Evolutionary conservation across 768 basidiomycete genomes (phyloP), one percentile per base, ranked within the genome.

Genomic region (Guyanaporus albipodus): DNA sequence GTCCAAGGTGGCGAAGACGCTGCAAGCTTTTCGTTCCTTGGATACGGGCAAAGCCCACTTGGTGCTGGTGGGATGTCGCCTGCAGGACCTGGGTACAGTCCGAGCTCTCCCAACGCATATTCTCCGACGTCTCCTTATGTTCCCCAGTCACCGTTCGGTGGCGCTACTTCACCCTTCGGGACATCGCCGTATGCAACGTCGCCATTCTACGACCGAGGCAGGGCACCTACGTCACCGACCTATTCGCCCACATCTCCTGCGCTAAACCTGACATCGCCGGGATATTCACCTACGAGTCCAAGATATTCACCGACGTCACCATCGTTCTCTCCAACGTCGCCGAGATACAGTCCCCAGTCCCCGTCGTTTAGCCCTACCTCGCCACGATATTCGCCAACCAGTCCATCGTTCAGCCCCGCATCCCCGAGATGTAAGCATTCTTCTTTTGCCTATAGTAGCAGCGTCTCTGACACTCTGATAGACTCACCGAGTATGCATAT

Each of bases 281-380:
- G 79, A 8, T 78, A 75, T 53, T 77, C 76, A 4, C 73, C 77
- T 1, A 77, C 89, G 12, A 89, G 87, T 60, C 87, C 87, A 17
- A 76, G 83, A n/a, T 89, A 90, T 63, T 91, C 88, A 4, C 87
- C 86, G 0, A 91, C 87, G 1, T 89, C 84, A 1, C 87, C 86
- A 2, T 84, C 85, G 18, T 91, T 87, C 73, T 91, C 89, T 3
- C 88, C 88, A 0, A 87, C 89, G 0, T 88, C 86, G 5, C 89
- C 89, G 8, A 78, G 82, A 22, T 91, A 88, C 65, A 89, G 87
- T 50, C 92, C 91, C 0, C 87, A 91, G 50, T 91, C 89, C 2
- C 93, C 93, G 8, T 86, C 87, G 12, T 95, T 89, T 70, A 87
- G 83, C 50, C 93, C 91, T 1, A 91, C 91, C 10, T 92, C 90